Evolutionary conservation across 352 stramenopile genomes (phyloP).

Genomic region (Globisporangium paroecandrum): DNA sequence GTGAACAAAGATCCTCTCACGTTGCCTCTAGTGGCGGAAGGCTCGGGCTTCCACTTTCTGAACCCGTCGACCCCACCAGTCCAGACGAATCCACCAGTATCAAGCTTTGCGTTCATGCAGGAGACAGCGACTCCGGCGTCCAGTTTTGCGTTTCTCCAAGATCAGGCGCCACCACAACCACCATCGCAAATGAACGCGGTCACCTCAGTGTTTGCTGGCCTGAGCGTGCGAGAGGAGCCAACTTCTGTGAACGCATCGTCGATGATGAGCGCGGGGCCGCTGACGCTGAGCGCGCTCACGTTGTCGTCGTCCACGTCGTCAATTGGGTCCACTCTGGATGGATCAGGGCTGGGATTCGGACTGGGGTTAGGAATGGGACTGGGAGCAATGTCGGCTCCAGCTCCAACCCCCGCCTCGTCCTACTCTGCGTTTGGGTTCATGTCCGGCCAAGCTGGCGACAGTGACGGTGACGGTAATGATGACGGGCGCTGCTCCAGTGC

Average conservation of each 20-base stretch:
- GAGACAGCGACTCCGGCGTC: constrained; percentile 19
- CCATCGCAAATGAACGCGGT: constrained; percentile 15
- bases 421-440: constrained; percentile 26
- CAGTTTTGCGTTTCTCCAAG: constrained; percentile 35
- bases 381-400: background rate
- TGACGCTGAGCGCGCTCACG: constrained; percentile 46
- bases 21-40: constrained; percentile 19
- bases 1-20: constrained; percentile 20
- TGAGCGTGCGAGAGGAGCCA: constrained; percentile 37
- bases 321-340: constrained; percentile 8
- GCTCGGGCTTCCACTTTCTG: constrained; percentile 43
- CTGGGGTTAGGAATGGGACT: background rate
- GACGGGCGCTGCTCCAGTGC: background rate
- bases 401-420: constrained; percentile 20
- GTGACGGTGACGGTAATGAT: constrained; percentile 10
- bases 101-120: constrained; percentile 43
- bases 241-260: constrained; percentile 29
- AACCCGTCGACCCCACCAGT: constrained; percentile 26
- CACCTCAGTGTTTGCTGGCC: constrained; percentile 52
- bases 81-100: constrained; percentile 18
- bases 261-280: constrained; percentile 36
- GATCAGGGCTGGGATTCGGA: constrained; percentile 2
- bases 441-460: constrained; percentile 15
- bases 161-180: constrained; percentile 10
- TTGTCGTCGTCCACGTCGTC: constrained; percentile 26